These are phyloP conservation scores for Rhizomucor pusillus DNA, from an alignment of 371 early-diverging fungal genomes.

Conservation along the genomic window DNA sequence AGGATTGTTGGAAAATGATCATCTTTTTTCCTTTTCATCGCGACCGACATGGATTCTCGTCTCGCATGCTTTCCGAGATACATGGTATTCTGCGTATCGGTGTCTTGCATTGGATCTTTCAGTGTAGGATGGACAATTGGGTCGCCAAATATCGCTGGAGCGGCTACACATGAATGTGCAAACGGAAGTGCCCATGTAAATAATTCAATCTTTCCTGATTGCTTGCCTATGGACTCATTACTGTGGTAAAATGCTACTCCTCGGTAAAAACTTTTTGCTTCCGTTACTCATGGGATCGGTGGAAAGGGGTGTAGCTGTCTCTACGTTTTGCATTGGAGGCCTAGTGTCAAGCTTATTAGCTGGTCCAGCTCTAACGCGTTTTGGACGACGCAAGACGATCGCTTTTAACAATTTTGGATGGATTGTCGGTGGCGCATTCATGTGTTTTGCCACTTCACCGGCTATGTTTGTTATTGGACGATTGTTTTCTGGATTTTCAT, in stretches of 20 bases:
- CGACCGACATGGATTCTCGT: conserved; percentile 32
- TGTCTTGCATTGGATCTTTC: conserved; percentile 26
- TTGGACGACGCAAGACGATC: conserved; percentile 68
- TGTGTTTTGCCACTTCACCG: conserved; percentile 49
- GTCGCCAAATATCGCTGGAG: conserved; percentile 32
- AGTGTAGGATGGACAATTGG: conserved; percentile 38
- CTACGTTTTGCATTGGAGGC: conserved; percentile 73
- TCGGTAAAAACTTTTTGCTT: background rate
- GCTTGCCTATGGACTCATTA: conserved; percentile 11
- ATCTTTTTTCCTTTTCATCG: no score
- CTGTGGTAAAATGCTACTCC: conserved; percentile 5
- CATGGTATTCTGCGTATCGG: conserved; percentile 26
- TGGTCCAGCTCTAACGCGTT: conserved; percentile 51
- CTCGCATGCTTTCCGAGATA: conserved; percentile 21
- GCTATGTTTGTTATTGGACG: conserved; percentile 75
- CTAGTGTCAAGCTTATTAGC: conserved; percentile 65
- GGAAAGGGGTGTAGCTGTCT: conserved; percentile 62
- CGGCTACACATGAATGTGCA: conserved; percentile 6
- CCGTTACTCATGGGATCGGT: no score
- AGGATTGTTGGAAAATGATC: no score
- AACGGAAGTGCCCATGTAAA: conserved; percentile 6
- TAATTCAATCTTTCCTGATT: conserved; percentile 9
- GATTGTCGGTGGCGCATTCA: conserved; percentile 61
- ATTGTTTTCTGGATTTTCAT: conserved; percentile 74
- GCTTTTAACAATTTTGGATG: conserved; percentile 60